Evolutionary conservation across 768 basidiomycete species (phyloP).

Genomic region (Leccinum fibrillosum): DNA sequence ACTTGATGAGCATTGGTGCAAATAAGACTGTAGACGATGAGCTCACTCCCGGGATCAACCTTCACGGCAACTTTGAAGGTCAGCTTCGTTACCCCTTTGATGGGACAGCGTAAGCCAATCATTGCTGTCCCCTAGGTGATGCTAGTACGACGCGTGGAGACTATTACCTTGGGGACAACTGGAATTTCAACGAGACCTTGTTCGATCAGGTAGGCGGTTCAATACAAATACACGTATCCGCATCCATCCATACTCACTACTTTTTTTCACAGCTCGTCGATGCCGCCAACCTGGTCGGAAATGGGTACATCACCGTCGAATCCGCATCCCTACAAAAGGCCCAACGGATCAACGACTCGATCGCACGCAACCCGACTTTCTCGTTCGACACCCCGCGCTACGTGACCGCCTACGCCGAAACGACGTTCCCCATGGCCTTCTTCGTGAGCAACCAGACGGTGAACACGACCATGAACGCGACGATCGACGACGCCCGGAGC

Average conservation of each 20-base stretch:
- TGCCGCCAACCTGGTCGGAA: slow-evolving; percentile 18
- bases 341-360: slow-evolving; percentile 24
- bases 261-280: slow-evolving; percentile 8
- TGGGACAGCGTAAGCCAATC: neutral
- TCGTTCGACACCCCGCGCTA: slow-evolving; percentile 20
- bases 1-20: slow-evolving; percentile 26
- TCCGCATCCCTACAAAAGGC: slow-evolving; percentile 20
- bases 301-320: slow-evolving; percentile 18
- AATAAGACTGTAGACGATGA: slow-evolving; percentile 13
- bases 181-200: slow-evolving; percentile 25
- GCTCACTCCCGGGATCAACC: slow-evolving; percentile 20
- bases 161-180: slow-evolving; percentile 25
- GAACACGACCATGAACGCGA: slow-evolving; percentile 13
- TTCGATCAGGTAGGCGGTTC: slow-evolving; percentile 15
- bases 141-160: slow-evolving; percentile 25
- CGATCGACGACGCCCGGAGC: slow-evolving; percentile 1
- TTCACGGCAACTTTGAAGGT: slow-evolving; percentile 27
- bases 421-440: slow-evolving; percentile 23
- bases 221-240: too few species aligned
- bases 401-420: slow-evolving; percentile 20
- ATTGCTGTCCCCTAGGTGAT: slow-evolving; percentile 12
- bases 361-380: slow-evolving; percentile 23
- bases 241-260: neutral
- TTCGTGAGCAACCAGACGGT: slow-evolving; percentile 23
- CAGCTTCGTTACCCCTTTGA: neutral